Conservation (phyloP, 192 early-diverging fungal species). For the Backusella australiensis region DNA sequence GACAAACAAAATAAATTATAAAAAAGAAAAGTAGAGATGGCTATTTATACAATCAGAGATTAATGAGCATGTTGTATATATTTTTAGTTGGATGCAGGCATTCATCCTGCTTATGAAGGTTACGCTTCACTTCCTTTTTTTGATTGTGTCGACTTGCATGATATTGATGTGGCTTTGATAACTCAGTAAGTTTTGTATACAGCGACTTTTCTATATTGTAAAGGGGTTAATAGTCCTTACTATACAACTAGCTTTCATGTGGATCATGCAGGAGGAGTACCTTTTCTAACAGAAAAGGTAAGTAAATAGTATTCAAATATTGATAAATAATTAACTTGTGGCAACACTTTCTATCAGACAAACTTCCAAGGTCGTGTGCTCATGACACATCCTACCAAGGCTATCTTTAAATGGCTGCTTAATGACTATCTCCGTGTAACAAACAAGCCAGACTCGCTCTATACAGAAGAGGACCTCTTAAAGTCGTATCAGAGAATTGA, state of each 20-base stretch:
- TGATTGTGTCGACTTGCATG: conserved; percentile 85
- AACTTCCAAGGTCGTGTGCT: conserved; percentile 93
- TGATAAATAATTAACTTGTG: too few relatives aligned
- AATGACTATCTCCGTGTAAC: conserved; percentile 92
- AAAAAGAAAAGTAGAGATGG: not conserved
- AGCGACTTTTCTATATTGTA: not conserved
- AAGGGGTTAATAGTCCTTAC: not conserved
- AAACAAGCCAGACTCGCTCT: conserved; percentile 78
- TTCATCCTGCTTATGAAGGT: conserved; percentile 92
- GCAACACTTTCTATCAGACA: conserved; percentile 50
- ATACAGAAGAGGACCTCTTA: conserved; percentile 86
- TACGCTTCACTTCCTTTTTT: conserved; percentile 90
- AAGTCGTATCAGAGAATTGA: conserved; percentile 86
- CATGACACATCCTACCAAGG: conserved; percentile 99
- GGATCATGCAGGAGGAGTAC: conserved; percentile 94
- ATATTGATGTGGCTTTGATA: conserved; percentile 86
- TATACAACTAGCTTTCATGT: conserved; percentile 78
- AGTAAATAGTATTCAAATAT: not conserved
- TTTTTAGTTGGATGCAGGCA: conserved; percentile 86
- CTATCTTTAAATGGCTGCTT: conserved; percentile 95
- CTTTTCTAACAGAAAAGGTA: conserved; percentile 95
- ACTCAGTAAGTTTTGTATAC: conserved; percentile 67
- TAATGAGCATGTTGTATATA: not conserved
- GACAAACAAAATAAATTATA: not conserved
- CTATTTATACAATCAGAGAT: not conserved